Conservation (phyloP, 1,139 yeast species). For the Blastobotrys petasosporus region DNA sequence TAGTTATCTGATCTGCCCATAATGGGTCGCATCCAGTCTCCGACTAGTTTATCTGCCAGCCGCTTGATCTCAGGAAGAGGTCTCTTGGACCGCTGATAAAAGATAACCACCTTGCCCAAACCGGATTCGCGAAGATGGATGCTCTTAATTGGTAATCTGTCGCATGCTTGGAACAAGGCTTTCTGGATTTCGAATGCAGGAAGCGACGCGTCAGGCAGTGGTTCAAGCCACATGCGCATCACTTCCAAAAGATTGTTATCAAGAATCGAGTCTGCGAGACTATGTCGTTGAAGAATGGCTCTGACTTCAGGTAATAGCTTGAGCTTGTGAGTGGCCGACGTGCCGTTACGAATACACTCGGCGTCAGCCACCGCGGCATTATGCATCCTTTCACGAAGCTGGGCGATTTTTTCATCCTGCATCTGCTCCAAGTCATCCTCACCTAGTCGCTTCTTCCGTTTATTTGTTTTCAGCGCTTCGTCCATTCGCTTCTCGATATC, state of each 20-base stretch:
- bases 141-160: slow-evolving; percentile 83
- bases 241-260: slow-evolving; percentile 93
- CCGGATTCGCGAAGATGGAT: slow-evolving; percentile 94
- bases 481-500: slow-evolving; percentile 78
- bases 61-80: slow-evolving; percentile 85
- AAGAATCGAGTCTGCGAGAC: slow-evolving; percentile 79
- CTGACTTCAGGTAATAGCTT: slow-evolving; percentile 74
- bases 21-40: slow-evolving; percentile 98
- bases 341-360: slow-evolving; percentile 60
- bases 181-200: slow-evolving; percentile 96
- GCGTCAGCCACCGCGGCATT: slow-evolving; percentile 88
- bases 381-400: slow-evolving; percentile 83
- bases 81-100: slow-evolving; percentile 84
- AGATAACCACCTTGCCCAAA: slow-evolving; percentile 87
- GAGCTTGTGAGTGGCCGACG: slow-evolving; percentile 82
- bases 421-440: slow-evolving; percentile 91
- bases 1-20: slow-evolving; percentile 94
- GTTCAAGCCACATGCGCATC: slow-evolving; percentile 95
- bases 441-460: slow-evolving; percentile 49
- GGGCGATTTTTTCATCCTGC: slow-evolving; percentile 86
- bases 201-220: slow-evolving; percentile 93
- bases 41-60: slow-evolving; percentile 82
- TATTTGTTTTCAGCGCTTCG: slow-evolving; percentile 59
- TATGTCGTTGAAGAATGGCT: slow-evolving; percentile 70
- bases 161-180: slow-evolving; percentile 69